phyloP scores from a whole-genome alignment of 495 filamentous ascomycete species.

The Sphaerosporella brunnea region DNA sequence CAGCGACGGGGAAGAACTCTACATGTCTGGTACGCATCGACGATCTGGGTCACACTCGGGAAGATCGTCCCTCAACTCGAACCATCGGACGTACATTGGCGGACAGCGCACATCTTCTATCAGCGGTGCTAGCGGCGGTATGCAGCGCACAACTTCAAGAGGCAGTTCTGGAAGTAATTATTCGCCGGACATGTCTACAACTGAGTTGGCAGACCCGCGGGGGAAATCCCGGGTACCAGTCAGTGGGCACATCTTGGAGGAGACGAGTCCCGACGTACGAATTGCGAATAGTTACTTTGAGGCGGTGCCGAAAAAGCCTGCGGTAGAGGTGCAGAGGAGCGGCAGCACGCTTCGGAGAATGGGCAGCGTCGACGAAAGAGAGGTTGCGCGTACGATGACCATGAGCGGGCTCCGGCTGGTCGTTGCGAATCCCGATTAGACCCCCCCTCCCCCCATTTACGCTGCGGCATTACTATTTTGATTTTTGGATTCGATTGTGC shows the following conservation, averaged over 20 bases:
- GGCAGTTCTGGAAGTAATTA: slow-evolving; percentile 13
- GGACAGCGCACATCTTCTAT: slow-evolving; percentile 17
- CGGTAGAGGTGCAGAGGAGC: slow-evolving; percentile 31
- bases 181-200: slow-evolving; percentile 16
- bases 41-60: slow-evolving; percentile 59
- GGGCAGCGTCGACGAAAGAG: slow-evolving; percentile 75
- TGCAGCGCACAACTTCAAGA: slow-evolving; percentile 16
- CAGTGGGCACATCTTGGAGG: slow-evolving; percentile 29
- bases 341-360: slow-evolving; percentile 44
- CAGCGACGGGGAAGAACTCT: slow-evolving; percentile 52
- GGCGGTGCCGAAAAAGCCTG: slow-evolving; percentile 29
- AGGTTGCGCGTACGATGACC: slow-evolving; percentile 58
- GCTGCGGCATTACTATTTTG: no score
- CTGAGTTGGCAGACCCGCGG: slow-evolving; percentile 9
- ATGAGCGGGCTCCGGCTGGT: slow-evolving; percentile 60
- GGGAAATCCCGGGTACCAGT: slow-evolving; percentile 29
- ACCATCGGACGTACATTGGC: slow-evolving; percentile 28
- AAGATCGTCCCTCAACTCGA: slow-evolving; percentile 44
- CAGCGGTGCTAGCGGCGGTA: slow-evolving; percentile 5
- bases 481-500: no score
- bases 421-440: slow-evolving; percentile 76
- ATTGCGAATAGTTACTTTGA: slow-evolving; percentile 35
- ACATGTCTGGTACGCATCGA: slow-evolving; percentile 43
- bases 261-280: slow-evolving; percentile 33
- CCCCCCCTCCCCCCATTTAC: no score